These are phyloP conservation scores for Gynochthodes officinalis DNA, from an alignment of 257 asterid species.

Conservation along the genomic window DNA sequence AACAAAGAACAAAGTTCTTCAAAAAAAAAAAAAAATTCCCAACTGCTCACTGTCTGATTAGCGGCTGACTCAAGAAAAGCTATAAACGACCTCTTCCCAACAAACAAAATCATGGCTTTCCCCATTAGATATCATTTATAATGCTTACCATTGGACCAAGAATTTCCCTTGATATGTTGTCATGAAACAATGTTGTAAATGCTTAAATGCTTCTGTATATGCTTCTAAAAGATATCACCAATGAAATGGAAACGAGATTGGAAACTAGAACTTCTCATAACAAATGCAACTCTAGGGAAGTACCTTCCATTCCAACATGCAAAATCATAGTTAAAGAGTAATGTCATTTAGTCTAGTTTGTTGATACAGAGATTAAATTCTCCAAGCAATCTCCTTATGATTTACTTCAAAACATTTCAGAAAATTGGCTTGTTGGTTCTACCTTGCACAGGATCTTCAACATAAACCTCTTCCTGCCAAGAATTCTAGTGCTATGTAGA, in stretches of 20 bases:
- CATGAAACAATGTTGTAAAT: not conserved
- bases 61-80: not conserved
- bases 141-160: too few relatives aligned
- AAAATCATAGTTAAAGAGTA: not conserved
- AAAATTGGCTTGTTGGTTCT: not conserved
- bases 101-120: too few relatives aligned
- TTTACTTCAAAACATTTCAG: not conserved
- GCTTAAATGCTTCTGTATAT: not conserved
- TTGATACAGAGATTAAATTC: not conserved
- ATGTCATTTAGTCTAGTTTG: not conserved
- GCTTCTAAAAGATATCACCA: not conserved
- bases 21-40: too few relatives aligned
- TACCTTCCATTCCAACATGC: not conserved
- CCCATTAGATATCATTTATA: too few relatives aligned
- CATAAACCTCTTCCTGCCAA: not conserved
- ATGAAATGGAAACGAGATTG: not conserved
- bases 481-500: not conserved
- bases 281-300: not conserved
- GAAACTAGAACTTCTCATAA: not conserved
- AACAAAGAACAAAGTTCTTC: too few relatives aligned
- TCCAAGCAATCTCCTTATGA: not conserved
- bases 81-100: not conserved
- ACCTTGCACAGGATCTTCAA: not conserved
- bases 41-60: not conserved
- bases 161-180: not conserved